These are phyloP conservation scores for Cystobasidium ongulense DNA, from an alignment of 768 basidiomycete genomes.

Conservation along the genomic window DNA sequence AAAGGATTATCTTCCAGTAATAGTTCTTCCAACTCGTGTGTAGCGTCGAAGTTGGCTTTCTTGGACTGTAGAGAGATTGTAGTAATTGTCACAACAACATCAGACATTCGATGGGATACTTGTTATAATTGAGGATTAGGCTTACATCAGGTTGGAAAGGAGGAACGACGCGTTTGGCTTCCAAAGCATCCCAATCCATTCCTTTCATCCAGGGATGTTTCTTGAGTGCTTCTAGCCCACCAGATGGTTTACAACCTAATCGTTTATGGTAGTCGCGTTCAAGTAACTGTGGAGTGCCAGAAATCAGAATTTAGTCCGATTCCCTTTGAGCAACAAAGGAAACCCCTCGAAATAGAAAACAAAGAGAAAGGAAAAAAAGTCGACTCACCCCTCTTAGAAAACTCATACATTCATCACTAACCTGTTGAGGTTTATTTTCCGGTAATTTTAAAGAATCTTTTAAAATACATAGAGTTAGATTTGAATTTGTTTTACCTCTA, in stretches of 20 bases:
- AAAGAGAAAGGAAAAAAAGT: background rate
- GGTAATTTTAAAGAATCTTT: conserved; percentile 82
- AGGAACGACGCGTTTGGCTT: conserved; percentile 58
- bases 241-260: conserved; percentile 67
- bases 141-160: conserved; percentile 88
- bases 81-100: conserved; percentile 8
- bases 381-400: conserved; percentile 67
- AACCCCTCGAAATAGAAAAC: too few relatives aligned
- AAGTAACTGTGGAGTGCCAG: too few relatives aligned
- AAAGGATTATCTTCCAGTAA: conserved; percentile 92
- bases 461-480: conserved; percentile 83
- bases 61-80: conserved; percentile 63
- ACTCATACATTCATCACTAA: conserved; percentile 63
- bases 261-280: conserved; percentile 75
- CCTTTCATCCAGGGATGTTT: conserved; percentile 73
- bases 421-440: conserved; percentile 63
- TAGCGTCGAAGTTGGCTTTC: conserved; percentile 98
- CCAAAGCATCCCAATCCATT: conserved; percentile 72
- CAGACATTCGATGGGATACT: too few relatives aligned
- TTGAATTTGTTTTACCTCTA: conserved; percentile 84
- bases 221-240: conserved; percentile 68
- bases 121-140: conserved; percentile 43
- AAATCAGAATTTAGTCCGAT: background rate
- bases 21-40: conserved; percentile 93
- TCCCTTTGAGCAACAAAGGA: too few relatives aligned